Evolutionary conservation across 2,329 filamentous ascomycete species (phyloP), one percentile per base, ranked within the genome.

Genomic region (Allantophomopsis cytisporea): DNA sequence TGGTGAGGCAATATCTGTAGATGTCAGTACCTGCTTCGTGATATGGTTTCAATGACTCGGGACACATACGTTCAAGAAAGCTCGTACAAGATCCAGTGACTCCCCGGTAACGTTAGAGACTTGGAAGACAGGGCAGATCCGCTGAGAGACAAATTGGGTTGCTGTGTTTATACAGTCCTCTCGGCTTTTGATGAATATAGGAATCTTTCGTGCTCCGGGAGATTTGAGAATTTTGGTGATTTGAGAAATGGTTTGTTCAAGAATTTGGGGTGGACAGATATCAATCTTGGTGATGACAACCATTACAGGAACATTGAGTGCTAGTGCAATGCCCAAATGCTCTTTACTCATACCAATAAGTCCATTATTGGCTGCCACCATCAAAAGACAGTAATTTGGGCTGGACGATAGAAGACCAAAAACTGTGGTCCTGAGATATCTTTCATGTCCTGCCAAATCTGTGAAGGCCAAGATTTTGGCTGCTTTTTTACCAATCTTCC

Each of bases 331-430:
- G 13, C 91, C 91, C 4, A 98, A 66, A 59, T 98, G 91, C 64
- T 98, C 91, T 68, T 93, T 94, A 61, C 85, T 94, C 91, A 96
- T 98, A 15, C 91, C 91, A 36, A 96, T 84, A 35, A 98, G 67
- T 3, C 91, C 91, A 55, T 98, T 96, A 53, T 98, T 98, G 14
- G 91, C 91, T 11, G 91, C 91, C 0, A 98, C 91, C 91, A 98
- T 98, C 36, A 98, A 74, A 20, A 98, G 64, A 57, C 91, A 96
- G 65, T 96, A 98, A 55, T 96, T 94, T 0, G 91, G 91, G 64
- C 87, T 93, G 60, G 85, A 93, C 40, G 86, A 94, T 17, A 98
- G 65, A 49, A 98, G 70, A 2, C 91, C 91, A 55, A 98, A 98
- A 18, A 98, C 89, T 0, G 91, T 98, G 2, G 91, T 98, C 28